Percentiles rank a stretch among this genome's conserved stretches.
Conservation (phyloP, 2,329 filamentous ascomycete genomes). For the Zymoseptoria passerinii region DNA sequence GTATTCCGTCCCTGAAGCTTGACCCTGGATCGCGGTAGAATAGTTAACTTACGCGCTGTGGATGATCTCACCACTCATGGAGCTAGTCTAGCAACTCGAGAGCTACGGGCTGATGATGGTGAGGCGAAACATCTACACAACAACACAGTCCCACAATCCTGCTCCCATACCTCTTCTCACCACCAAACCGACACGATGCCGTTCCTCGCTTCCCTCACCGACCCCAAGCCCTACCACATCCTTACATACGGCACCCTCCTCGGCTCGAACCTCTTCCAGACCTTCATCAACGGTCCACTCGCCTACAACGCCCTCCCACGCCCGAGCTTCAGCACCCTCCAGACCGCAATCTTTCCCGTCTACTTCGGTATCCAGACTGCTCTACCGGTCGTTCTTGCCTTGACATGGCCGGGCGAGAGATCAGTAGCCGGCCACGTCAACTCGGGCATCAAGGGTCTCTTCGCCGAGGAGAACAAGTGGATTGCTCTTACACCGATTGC, state of each 20-base stretch:
- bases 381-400: constrained; percentile 61
- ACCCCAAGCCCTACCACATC: constrained; percentile 69
- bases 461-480: constrained; percentile 54
- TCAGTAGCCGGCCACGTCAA: constrained; percentile 17
- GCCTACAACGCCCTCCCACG: constrained; percentile 70
- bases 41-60: background rate
- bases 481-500: constrained; percentile 60
- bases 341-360: constrained; percentile 72
- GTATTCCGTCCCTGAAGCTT: background rate
- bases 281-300: constrained; percentile 65
- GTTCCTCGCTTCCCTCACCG: constrained; percentile 47
- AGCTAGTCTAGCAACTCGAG: background rate
- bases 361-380: constrained; percentile 82
- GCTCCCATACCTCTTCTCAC: background rate
- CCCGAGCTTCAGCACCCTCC: constrained; percentile 71
- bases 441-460: constrained; percentile 32
- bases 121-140: background rate
- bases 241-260: constrained; percentile 70
- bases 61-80: constrained; percentile 6
- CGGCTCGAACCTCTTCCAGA: constrained; percentile 80
- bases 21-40: constrained; percentile 2
- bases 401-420: constrained; percentile 67
- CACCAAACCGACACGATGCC: constrained; percentile 27
- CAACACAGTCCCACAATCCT: background rate
- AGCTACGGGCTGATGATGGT: background rate